phyloP scores from a whole-genome alignment of 768 basidiomycete species.

The Russula virescens region DNA sequence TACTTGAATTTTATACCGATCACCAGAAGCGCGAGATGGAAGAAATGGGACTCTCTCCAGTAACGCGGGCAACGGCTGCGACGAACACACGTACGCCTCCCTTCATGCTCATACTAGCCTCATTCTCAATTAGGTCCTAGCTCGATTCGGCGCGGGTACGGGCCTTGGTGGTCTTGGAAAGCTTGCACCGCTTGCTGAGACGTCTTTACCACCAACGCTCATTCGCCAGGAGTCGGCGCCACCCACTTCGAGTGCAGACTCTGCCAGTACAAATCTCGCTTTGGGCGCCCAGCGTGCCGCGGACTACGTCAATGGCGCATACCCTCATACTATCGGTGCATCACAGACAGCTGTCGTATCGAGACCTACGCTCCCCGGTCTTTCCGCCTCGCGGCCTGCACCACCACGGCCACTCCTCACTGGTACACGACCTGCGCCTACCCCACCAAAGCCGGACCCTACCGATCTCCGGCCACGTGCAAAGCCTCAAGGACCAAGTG shows the following conservation, averaged over 20 bases:
- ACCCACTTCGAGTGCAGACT: slow-evolving; percentile 30
- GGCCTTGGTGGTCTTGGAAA: slow-evolving; percentile 70
- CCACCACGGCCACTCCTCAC: slow-evolving; percentile 63
- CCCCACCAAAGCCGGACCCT: slow-evolving; percentile 48
- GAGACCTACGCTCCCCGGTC: slow-evolving; percentile 31
- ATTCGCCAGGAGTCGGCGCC: slow-evolving; percentile 47
- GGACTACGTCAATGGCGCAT: slow-evolving; percentile 54
- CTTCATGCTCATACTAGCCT: slow-evolving; percentile 29
- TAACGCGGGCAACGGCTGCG: slow-evolving; percentile 25
- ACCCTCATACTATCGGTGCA: slow-evolving; percentile 39
- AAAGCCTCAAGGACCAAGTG: slow-evolving; percentile 51
- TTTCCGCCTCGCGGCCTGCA: slow-evolving; percentile 57
- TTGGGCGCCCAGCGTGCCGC: slow-evolving; percentile 53
- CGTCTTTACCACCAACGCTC: slow-evolving; percentile 26
- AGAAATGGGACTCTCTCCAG: slow-evolving; percentile 39
- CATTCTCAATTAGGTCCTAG: slow-evolving; percentile 43
- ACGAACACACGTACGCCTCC: slow-evolving; percentile 23
- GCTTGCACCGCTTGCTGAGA: slow-evolving; percentile 36
- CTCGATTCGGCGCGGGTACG: slow-evolving; percentile 87
- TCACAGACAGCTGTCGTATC: slow-evolving; percentile 27
- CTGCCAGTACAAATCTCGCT: slow-evolving; percentile 30
- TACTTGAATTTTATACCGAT: slow-evolving; percentile 97
- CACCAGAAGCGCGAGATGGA: slow-evolving; percentile 94
- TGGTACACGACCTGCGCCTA: slow-evolving; percentile 49
- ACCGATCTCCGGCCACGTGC: slow-evolving; percentile 62